Evolutionary conservation across 176 grass and related monocot genomes (phyloP), one percentile per base, ranked within the genome.

Genomic region (Oryza coarctata): DNA sequence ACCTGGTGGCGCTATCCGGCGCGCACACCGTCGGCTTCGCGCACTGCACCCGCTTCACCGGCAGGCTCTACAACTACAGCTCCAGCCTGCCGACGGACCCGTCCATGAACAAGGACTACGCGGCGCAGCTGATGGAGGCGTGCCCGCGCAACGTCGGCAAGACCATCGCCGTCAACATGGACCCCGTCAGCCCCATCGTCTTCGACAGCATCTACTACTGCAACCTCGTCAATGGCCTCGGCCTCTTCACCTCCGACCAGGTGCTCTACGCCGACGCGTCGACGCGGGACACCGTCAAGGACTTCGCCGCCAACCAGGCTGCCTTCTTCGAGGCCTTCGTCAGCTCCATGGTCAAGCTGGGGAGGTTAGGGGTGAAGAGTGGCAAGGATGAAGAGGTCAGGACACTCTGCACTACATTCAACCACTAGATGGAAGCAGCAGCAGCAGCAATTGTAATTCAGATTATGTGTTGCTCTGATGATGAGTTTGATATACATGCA

Each of bases 11-110:
- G 18, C 94, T 97, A 67, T 94, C 94, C 1, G 94, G 94, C 0
- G 94, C 87, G 36, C 94, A 97, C 94, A 97, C 94, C 11, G 82
- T 94, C 32, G 94, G 94, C 7, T 97, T 97, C 69, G 72, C 87
- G 32, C 94, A 97, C 80, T 97, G 94, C 90, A 81, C 40, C 58
- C 90, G 94, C 65, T 97, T 97, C 83, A 55, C 76, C 45, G 1
- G 43, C 9, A 70, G 94, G 74, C 90, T 97, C 0, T 97, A 94
- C 78, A 43, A 40, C 49, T 84, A 83, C 85, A 58, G 45, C 62
- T 9, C 41, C 74, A 36, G 33, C 44, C 28, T 13, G 36, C 34
- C 6, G 50, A 80, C 82, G 11, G 94, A 97, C 74, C 92, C 94
- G 6, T 52, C 90, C 0, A 40, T 84, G 27, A 78, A 91, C 77